These are phyloP conservation scores for Cystofilobasidium macerans DNA, from an alignment of 768 basidiomycete species.

Conservation along the genomic window DNA sequence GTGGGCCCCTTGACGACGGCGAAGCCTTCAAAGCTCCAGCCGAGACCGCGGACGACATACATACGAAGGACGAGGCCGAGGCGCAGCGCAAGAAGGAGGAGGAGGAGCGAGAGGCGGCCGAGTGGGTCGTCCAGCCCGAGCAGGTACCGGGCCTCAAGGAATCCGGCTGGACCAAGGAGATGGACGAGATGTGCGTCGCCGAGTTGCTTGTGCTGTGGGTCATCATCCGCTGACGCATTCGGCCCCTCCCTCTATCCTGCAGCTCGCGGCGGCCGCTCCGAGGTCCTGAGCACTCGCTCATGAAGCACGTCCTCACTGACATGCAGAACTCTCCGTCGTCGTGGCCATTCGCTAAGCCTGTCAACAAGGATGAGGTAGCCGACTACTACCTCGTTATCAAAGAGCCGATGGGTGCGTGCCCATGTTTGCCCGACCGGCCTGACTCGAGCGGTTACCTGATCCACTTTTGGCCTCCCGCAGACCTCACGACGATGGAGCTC, in stretches of 20 bases:
- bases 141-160: slow-evolving; percentile 85
- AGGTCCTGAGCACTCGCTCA: slow-evolving; percentile 50
- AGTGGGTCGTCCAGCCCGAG: slow-evolving; percentile 48
- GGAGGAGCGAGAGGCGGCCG: slow-evolving; percentile 16
- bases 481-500: slow-evolving; percentile 74
- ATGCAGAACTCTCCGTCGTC: slow-evolving; percentile 63
- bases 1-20: background rate
- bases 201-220: background rate
- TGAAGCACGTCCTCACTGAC: slow-evolving; percentile 68
- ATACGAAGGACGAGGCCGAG: background rate
- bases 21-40: background rate
- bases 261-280: slow-evolving; percentile 42
- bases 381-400: slow-evolving; percentile 87
- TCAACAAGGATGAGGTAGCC: slow-evolving; percentile 61
- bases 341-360: slow-evolving; percentile 81
- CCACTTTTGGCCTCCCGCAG: slow-evolving; percentile 41
- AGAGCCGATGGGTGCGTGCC: slow-evolving; percentile 74
- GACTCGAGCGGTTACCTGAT: background rate
- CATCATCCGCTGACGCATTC: background rate
- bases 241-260: background rate
- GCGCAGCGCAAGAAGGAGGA: slow-evolving; percentile 25
- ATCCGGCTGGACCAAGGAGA: slow-evolving; percentile 81
- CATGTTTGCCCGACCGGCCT: background rate
- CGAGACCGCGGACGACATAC: background rate
- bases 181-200: slow-evolving; percentile 57